phyloP scores from a whole-genome alignment of 2,329 filamentous ascomycete genomes.

The Beauveria pseudobassiana region DNA sequence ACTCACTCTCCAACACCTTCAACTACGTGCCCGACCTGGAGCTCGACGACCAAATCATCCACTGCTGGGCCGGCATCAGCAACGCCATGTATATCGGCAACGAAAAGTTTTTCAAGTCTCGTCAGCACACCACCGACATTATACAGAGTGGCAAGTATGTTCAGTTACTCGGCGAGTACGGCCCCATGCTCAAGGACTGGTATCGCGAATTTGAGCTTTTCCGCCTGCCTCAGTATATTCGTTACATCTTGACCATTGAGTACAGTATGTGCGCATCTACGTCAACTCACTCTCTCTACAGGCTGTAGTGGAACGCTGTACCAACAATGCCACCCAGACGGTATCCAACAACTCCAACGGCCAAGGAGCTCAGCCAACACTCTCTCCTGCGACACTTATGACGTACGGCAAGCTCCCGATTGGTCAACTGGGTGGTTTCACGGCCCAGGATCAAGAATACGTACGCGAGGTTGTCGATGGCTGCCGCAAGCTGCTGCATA shows the following conservation, averaged over 20 bases:
- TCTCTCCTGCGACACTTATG: conserved; percentile 58
- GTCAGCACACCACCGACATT: conserved; percentile 79
- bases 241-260: conserved; percentile 82
- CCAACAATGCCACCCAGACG: conserved; percentile 56
- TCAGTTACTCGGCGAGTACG: conserved; percentile 70
- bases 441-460: conserved; percentile 62
- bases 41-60: conserved; percentile 62
- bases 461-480: conserved; percentile 71
- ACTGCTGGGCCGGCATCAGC: conserved; percentile 92
- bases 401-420: conserved; percentile 58
- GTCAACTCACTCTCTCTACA: conserved; percentile 91
- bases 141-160: conserved; percentile 83
- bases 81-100: conserved; percentile 89
- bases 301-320: conserved; percentile 89
- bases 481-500: conserved; percentile 66
- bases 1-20: conserved; percentile 50
- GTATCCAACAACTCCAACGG: conserved; percentile 27
- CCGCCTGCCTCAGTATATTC: conserved; percentile 56
- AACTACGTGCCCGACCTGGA: conserved; percentile 61
- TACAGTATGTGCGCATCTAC: conserved; percentile 92
- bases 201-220: conserved; percentile 75
- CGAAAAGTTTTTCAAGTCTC: conserved; percentile 77
- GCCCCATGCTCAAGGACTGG: conserved; percentile 72
- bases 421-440: conserved; percentile 56
- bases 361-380: conserved; percentile 27